A percentile compares a stretch with the other conserved stretches of the same genome.
phyloP scores from a whole-genome alignment of 2,329 filamentous ascomycete genomes.

The Byssoonygena ceratinophila region DNA sequence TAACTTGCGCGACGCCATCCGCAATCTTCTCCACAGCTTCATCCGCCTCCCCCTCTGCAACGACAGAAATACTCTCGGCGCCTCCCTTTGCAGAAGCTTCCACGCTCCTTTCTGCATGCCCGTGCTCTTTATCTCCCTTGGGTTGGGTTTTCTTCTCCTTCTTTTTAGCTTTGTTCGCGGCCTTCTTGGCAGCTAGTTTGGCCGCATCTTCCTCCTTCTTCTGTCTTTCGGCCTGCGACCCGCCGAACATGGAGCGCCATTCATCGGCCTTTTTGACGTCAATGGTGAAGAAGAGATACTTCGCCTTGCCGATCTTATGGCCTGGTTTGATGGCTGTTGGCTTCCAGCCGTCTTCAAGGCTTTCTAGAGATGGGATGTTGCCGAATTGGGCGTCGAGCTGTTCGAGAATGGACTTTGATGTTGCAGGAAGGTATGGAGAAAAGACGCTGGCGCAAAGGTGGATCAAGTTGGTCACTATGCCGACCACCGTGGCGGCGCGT shows the following conservation, averaged over 20 bases:
- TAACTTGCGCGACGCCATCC: constrained; percentile 36
- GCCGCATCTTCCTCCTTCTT: constrained; percentile 59
- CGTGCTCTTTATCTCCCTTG: constrained; percentile 16
- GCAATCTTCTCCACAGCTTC: constrained; percentile 32
- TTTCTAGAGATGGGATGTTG: constrained; percentile 47
- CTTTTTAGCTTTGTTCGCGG: constrained; percentile 28
- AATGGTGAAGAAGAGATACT: constrained; percentile 73
- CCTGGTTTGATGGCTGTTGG: constrained; percentile 51
- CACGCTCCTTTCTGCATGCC: constrained; percentile 17
- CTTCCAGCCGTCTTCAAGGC: constrained; percentile 51
- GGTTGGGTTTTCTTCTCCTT: constrained; percentile 23
- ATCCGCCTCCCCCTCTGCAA: constrained; percentile 22
- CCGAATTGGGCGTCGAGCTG: constrained; percentile 57
- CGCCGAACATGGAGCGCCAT: constrained; percentile 68
- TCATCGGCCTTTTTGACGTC: constrained; percentile 70
- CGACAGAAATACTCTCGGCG: constrained; percentile 21
- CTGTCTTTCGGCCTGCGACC: constrained; percentile 54
- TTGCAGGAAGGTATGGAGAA: constrained; percentile 77
- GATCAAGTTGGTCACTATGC: constrained; percentile 72
- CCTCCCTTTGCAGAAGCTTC: constrained; percentile 31
- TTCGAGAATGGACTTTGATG: constrained; percentile 59
- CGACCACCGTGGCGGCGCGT: constrained; percentile 54
- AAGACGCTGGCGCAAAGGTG: constrained; percentile 70
- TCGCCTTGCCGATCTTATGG: constrained; percentile 70
- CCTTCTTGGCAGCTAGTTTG: constrained; percentile 36